Base-by-base conservation (phyloP, 2,329 filamentous ascomycete species). In the Aspergillus pseudonomiae region DNA sequence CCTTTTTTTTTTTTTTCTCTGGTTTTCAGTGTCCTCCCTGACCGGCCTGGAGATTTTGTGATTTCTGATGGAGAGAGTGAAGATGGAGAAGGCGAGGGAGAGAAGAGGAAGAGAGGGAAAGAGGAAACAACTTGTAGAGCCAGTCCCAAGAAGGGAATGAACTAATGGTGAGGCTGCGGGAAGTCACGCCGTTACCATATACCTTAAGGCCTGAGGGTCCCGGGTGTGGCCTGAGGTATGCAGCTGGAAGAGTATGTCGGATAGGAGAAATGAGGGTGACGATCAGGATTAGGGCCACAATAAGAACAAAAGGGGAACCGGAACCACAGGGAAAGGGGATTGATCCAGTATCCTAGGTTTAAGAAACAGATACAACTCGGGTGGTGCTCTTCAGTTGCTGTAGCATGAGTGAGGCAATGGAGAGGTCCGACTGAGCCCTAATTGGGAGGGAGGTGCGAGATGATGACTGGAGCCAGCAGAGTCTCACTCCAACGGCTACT, bases 381-480 rank as follows among this genome's bases (percentile, higher is more conserved):
- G n/a, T 21, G 34, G 43, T 46, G 45, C 45, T 48, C 2, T 48
- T 26, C 45, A 48, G 28, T 48, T 14, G 21, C 12, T 21, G 21
- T 14, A 26, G 45, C 21, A n/a, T 11, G 32, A 55, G 30, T 55
- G 52, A 41, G 32, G 52, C 52, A 55, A 52, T 26, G 14, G 34
- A 16, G 21, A 14, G 14, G 7, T 16, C 11, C 6, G 21, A 7
- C 46, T n/a, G 46, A 50, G 46, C 46, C 46, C 46, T 50, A 50
- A 50, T 50, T 11, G 32, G n/a, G 30, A 19, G 32, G n/a, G 30
- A 19, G 10, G 50, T 54, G 54, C 41, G 52, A 56, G 57, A 19
- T 9, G 58, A 53, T 53, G 53, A 56, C 36, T 58, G 46, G 58
- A 57, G 43, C 61, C 57, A 60, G 46, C 56, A 58, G 48, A 54